phyloP scores from a whole-genome alignment of 108 stramenopile species.

The Poteriospumella lacustris region DNA sequence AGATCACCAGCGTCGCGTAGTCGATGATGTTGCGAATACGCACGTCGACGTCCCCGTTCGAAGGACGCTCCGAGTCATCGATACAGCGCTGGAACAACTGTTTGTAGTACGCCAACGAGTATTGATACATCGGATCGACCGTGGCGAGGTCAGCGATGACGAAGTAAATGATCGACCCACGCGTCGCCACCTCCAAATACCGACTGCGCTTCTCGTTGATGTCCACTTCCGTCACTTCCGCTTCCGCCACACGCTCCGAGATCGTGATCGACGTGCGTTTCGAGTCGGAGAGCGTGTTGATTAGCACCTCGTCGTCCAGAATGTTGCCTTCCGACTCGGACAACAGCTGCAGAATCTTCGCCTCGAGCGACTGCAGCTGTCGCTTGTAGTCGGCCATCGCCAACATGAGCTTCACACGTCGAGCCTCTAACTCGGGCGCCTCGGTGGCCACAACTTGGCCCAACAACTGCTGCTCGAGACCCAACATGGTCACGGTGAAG shows the following conservation, averaged over 20 bases:
- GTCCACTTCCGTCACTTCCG: conserved; percentile 51
- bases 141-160: conserved; percentile 57
- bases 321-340: conserved; percentile 55
- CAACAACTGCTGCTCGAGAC: conserved; percentile 60
- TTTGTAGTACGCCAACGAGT: conserved; percentile 58
- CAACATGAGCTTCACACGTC: conserved; percentile 53
- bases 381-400: conserved; percentile 57
- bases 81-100: conserved; percentile 54
- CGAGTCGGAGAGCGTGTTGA: conserved; percentile 57
- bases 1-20: conserved; percentile 49
- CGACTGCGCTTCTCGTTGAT: conserved; percentile 52
- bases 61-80: conserved; percentile 31
- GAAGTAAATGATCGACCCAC: conserved; percentile 60
- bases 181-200: conserved; percentile 53
- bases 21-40: conserved; percentile 49
- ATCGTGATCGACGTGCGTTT: conserved; percentile 54
- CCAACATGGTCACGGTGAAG: conserved; percentile 62
- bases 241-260: conserved; percentile 55
- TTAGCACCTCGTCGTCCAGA: conserved; percentile 60
- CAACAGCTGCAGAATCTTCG: conserved; percentile 52
- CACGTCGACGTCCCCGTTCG: conserved; percentile 32
- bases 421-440: conserved; percentile 54
- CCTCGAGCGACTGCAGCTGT: conserved; percentile 57
- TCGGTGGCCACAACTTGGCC: conserved; percentile 59
- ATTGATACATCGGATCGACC: conserved; percentile 64